These are phyloP conservation scores for Baeospora myosura DNA, from an alignment of 1,284 basidiomycete species.

Conservation along the genomic window DNA sequence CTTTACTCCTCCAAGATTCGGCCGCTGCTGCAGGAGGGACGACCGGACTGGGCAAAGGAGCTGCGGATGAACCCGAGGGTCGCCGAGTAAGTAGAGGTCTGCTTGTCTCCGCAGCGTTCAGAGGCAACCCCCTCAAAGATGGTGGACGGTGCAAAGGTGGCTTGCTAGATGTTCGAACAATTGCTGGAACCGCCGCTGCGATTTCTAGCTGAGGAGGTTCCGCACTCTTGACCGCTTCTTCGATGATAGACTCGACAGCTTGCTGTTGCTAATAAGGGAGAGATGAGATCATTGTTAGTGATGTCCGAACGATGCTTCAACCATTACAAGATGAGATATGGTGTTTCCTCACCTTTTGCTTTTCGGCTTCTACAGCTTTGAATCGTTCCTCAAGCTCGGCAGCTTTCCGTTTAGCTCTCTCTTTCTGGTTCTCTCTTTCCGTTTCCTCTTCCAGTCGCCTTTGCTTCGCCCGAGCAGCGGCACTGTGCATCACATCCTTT, in stretches of 20 bases:
- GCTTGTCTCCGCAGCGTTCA: not conserved
- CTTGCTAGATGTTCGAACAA: constrained; percentile 9
- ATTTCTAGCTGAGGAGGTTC: constrained; percentile 6
- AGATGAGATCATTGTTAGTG: not conserved
- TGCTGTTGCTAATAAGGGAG: constrained; percentile 21
- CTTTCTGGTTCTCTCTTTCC: constrained; percentile 75
- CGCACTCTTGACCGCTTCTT: constrained; percentile 30
- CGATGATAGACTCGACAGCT: constrained; percentile 36
- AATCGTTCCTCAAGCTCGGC: constrained; percentile 77
- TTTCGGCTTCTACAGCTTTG: constrained; percentile 37
- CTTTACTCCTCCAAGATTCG: constrained; percentile 60
- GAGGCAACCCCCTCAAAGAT: constrained; percentile 20
- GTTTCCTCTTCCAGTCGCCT: constrained; percentile 81
- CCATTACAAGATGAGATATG: not conserved
- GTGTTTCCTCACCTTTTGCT: constrained; percentile 21
- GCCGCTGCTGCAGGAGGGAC: constrained; percentile 33
- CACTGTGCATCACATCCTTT: constrained; percentile 82
- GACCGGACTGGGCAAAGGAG: too few species aligned
- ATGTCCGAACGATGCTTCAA: not conserved
- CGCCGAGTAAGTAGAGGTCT: constrained; percentile 5
- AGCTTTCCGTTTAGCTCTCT: constrained; percentile 81
- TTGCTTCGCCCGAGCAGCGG: constrained; percentile 80
- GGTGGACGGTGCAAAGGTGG: constrained; percentile 22
- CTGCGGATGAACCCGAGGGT: constrained; percentile 13
- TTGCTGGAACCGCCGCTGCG: too few species aligned